Base-by-base conservation (phyloP, 148 eudicot species). In the Pouteria glomerata region DNA sequence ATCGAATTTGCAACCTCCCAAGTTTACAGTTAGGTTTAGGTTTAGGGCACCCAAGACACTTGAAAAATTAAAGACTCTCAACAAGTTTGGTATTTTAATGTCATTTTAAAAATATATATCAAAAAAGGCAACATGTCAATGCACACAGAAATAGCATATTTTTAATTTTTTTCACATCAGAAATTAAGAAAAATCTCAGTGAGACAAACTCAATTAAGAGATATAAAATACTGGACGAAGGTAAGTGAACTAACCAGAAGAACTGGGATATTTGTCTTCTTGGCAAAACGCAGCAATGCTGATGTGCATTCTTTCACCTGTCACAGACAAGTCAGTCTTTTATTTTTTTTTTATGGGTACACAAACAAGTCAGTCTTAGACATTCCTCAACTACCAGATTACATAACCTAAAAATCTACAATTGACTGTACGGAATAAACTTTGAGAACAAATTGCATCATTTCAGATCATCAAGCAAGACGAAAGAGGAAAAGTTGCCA, bases 301-400 rank as follows among this genome's bases (percentile, higher is more conserved):
- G 96, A 81, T 61, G 99, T 91, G 79, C 97, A 95, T 84, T 95
- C 97, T 86, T 87, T 95, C 68, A 95, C 84, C 99, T 95, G 88
- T 76, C 71, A 81, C 57, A 76, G 2, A 63, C 66, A n/a, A n/a
- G n/a, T n/a, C n/a, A n/a, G n/a, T n/a, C n/a, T n/a, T n/a, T n/a
- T n/a, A n/a, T n/a, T n/a, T n/a, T n/a, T n/a, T n/a, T n/a, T n/a
- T n/a, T n/a, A n/a, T n/a, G n/a, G n/a, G n/a, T n/a, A n/a, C n/a
- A n/a, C n/a, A n/a, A n/a, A n/a, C 56, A 65, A 72, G 31, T 57
- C 66, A 62, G 23, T 63, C 56, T 31, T 44, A 62, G 4, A 30
- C 33, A 57, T 65, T 37, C 56, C 34, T 24, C 65, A 53, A 41
- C 24, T 26, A 42, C 29, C 29, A 51, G 8, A 39, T 0, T 60